phyloP scores from a whole-genome alignment of 768 basidiomycete species.

The Ramaria rubella region DNA sequence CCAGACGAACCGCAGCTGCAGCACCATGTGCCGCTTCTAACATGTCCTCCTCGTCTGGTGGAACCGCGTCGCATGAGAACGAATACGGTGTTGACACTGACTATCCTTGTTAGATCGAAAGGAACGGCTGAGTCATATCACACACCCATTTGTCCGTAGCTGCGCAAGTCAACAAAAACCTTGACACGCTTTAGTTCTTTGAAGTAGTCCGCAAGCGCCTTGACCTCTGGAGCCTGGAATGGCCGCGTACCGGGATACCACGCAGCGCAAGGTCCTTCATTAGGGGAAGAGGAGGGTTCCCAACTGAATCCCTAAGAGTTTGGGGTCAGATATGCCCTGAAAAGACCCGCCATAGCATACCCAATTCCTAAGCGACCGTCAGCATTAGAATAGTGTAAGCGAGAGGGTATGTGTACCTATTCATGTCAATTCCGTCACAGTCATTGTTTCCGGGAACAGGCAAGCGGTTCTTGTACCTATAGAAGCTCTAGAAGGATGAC shows the following conservation, averaged over 20 bases:
- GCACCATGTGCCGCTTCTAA: conserved; percentile 67
- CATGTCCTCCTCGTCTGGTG: conserved; percentile 70
- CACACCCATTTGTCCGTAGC: conserved; percentile 79
- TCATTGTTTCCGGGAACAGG: conserved; percentile 38
- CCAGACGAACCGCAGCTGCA: conserved; percentile 44
- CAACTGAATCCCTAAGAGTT: conserved; percentile 6
- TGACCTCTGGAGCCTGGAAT: conserved; percentile 73
- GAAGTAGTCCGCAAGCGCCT: conserved; percentile 66
- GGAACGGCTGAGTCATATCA: conserved; percentile 12
- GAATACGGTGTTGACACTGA: conserved; percentile 77
- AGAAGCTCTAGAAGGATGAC: background rate
- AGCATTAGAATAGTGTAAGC: background rate
- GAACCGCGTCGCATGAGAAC: conserved; percentile 53
- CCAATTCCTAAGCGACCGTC: conserved; percentile 45
- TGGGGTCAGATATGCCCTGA: background rate
- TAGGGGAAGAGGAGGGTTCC: conserved; percentile 16
- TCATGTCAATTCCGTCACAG: conserved; percentile 74
- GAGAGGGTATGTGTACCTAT: conserved; percentile 39
- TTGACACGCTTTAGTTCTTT: conserved; percentile 44
- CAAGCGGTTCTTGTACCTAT: conserved; percentile 68
- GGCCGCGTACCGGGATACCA: conserved; percentile 70
- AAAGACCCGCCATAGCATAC: conserved; percentile 27
- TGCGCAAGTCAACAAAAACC: conserved; percentile 69
- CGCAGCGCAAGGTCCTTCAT: conserved; percentile 54
- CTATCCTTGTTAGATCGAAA: background rate